Percentiles rank a stretch among this genome's conserved stretches.
These are phyloP conservation scores for Wickerhamiella shivajii DNA, from an alignment of 805 yeast species.

Conservation along the genomic window DNA sequence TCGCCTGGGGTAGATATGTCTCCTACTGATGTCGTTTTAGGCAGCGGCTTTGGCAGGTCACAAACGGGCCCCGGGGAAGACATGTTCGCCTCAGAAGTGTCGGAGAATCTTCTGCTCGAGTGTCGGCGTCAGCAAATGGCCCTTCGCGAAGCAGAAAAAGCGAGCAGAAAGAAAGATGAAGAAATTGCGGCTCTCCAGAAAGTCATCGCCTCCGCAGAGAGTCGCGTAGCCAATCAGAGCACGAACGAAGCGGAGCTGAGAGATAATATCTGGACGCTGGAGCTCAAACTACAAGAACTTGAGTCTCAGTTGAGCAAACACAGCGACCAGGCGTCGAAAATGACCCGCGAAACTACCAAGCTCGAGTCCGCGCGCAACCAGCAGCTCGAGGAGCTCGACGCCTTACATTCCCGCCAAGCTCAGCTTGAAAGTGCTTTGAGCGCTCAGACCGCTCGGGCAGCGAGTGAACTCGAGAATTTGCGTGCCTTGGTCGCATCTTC, in stretches of 20 bases:
- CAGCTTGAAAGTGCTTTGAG: slow-evolving; percentile 20
- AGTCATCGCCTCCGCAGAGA: background rate
- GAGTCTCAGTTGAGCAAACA: slow-evolving; percentile 15
- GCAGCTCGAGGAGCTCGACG: slow-evolving; percentile 21
- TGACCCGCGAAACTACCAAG: slow-evolving; percentile 18
- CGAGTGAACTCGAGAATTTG: slow-evolving; percentile 15
- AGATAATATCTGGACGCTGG: slow-evolving; percentile 27
- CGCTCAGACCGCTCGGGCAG: slow-evolving; percentile 14
- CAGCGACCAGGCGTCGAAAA: slow-evolving; percentile 15
- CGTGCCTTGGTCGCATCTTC: slow-evolving; percentile 17
- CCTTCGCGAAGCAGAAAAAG: slow-evolving; percentile 15
- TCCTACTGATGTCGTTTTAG: too few relatives aligned
- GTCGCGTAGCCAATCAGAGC: background rate
- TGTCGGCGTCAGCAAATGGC: slow-evolving; percentile 22
- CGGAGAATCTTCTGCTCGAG: slow-evolving; percentile 22
- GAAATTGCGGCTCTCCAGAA: slow-evolving; percentile 3
- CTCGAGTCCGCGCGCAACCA: slow-evolving; percentile 14
- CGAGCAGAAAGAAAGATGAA: slow-evolving; percentile 10
- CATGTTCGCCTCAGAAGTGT: slow-evolving; percentile 22
- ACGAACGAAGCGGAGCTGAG: slow-evolving; percentile 10
- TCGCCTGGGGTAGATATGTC: too few relatives aligned
- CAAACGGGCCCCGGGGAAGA: too few relatives aligned
- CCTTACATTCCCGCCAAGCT: slow-evolving; percentile 18
- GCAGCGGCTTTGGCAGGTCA: too few relatives aligned
- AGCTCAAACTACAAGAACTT: slow-evolving; percentile 22